These are phyloP conservation scores for Ustilago xerochloae DNA, from an alignment of 1,284 basidiomycete genomes.

Conservation along the genomic window DNA sequence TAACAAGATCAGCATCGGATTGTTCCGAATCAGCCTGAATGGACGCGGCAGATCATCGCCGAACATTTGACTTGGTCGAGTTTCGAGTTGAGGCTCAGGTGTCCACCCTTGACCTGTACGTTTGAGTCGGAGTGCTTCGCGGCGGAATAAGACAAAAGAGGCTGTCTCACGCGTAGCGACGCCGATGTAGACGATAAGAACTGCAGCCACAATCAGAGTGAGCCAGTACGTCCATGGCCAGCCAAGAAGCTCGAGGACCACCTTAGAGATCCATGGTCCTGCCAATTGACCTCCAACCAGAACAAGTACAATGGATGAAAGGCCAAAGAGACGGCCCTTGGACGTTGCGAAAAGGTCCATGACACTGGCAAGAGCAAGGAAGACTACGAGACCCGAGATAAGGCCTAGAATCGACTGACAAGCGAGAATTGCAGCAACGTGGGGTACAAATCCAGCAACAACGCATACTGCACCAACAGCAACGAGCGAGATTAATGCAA, in stretches of 20 bases:
- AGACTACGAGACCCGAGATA: slow-evolving; percentile 28
- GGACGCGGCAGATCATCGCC: slow-evolving; percentile 27
- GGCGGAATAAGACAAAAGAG: slow-evolving; percentile 38
- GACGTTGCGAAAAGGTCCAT: slow-evolving; percentile 46
- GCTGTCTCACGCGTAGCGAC: slow-evolving; percentile 29
- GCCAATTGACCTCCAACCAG: slow-evolving; percentile 29
- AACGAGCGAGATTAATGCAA: slow-evolving; percentile 26
- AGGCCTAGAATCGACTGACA: slow-evolving; percentile 28
- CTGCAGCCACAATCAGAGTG: slow-evolving; percentile 34
- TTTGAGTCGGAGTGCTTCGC: slow-evolving; percentile 24
- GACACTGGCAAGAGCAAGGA: slow-evolving; percentile 28
- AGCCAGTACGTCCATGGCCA: slow-evolving; percentile 57
- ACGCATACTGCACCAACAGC: slow-evolving; percentile 26
- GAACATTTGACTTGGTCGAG: slow-evolving; percentile 13
- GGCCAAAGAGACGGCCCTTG: slow-evolving; percentile 24
- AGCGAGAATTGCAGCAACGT: slow-evolving; percentile 15
- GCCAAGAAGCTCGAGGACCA: slow-evolving; percentile 17
- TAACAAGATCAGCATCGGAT: slow-evolving; percentile 25
- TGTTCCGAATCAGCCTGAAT: slow-evolving; percentile 23
- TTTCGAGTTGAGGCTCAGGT: slow-evolving; percentile 41
- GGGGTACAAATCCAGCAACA: slow-evolving; percentile 40
- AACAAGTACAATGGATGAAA: slow-evolving; percentile 17
- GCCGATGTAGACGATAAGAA: slow-evolving; percentile 36
- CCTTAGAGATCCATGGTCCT: slow-evolving; percentile 52
- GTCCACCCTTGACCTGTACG: slow-evolving; percentile 33